These are phyloP conservation scores for Umbelopsis vinacea DNA, from an alignment of 192 early-diverging fungal species.

Conservation along the genomic window DNA sequence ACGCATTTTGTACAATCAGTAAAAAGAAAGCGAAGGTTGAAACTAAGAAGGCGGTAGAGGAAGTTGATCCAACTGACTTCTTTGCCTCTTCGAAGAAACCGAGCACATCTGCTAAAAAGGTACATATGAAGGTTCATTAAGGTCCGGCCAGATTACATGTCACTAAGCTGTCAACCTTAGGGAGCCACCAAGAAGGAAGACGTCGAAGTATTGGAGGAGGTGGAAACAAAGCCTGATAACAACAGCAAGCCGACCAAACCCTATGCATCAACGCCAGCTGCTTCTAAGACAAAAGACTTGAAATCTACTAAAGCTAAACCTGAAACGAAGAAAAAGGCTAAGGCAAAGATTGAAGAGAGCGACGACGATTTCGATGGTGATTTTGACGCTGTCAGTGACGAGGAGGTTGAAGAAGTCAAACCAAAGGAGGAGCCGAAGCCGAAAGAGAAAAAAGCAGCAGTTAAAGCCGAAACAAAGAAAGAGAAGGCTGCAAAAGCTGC, in stretches of 20 bases:
- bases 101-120: background rate
- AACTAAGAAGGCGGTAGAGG: background rate
- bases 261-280: too few relatives aligned
- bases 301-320: background rate
- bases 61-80: slow-evolving; percentile 9
- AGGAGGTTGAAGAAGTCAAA: background rate
- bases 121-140: background rate
- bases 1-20: background rate
- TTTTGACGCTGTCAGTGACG: background rate
- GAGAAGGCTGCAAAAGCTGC: background rate
- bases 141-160: too few relatives aligned
- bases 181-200: background rate
- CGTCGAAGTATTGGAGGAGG: background rate
- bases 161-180: too few relatives aligned
- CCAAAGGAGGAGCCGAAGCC: background rate
- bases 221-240: background rate
- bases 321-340: background rate
- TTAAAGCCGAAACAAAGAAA: background rate
- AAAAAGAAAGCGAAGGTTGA: background rate
- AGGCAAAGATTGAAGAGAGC: background rate
- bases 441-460: background rate
- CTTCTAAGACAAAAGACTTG: background rate
- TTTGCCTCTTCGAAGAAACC: slow-evolving; percentile 16
- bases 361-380: slow-evolving; percentile 11
- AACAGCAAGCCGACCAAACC: background rate